Percentiles rank a stretch among this genome's conserved stretches.
Evolutionary conservation across 2,329 filamentous ascomycete species (phyloP).

Genomic region (Cercospora sp.): DNA sequence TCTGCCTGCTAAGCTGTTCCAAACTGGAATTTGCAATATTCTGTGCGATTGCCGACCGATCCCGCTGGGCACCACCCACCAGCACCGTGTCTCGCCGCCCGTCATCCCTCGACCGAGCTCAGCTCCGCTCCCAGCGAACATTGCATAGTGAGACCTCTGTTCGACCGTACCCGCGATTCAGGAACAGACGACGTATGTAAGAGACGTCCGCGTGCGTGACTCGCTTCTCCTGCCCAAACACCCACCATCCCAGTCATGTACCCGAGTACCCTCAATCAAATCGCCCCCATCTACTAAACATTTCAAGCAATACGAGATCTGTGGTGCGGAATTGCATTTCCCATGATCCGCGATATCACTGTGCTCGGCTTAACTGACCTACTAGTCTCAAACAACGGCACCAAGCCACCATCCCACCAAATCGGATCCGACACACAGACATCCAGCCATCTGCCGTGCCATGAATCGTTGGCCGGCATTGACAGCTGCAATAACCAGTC

Average conservation of each 20-base stretch:
- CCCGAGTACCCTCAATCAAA: neutral
- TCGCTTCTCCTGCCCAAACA: neutral
- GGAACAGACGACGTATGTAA: neutral
- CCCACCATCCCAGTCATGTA: constrained; percentile 8
- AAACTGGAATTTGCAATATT: neutral
- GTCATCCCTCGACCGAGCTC: neutral
- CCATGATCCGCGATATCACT: constrained; percentile 9
- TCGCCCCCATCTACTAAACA: neutral
- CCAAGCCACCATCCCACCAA: constrained; percentile 5
- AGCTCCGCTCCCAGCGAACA: neutral
- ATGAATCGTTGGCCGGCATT: constrained; percentile 6
- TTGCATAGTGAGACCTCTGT: neutral
- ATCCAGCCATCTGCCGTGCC: neutral
- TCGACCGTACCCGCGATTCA: neutral
- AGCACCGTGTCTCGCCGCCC: neutral
- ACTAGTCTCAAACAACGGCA: neutral
- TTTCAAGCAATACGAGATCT: neutral
- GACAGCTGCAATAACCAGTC: constrained; percentile 6
- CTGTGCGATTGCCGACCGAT: neutral
- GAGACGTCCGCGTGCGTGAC: neutral
- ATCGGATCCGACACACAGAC: neutral
- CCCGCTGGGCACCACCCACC: neutral
- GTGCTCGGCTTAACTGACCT: neutral
- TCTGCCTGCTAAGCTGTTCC: neutral
- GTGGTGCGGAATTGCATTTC: constrained; percentile 1